Base-by-base conservation (phyloP, 2,329 filamentous ascomycete genomes). In the Thielaviopsis musarum region DNA sequence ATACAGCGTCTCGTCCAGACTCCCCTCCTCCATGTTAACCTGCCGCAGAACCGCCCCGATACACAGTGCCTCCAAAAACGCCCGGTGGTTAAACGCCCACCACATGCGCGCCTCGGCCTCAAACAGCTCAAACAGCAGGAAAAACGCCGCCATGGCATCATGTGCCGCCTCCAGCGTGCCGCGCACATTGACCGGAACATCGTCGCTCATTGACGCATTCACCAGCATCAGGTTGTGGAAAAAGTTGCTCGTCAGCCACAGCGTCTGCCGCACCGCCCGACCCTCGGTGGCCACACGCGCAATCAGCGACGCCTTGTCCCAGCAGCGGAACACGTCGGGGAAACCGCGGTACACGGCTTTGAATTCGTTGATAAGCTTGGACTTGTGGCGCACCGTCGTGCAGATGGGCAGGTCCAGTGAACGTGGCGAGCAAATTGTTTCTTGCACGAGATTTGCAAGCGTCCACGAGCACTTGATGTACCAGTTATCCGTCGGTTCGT, bases 11-110 rank as follows among this genome's bases (percentile, higher is more conserved):
- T 75, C 6, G 65, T 66, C 54, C 78, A 65, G 24, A 72, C 73
- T 75, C 0, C 70, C 71, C 10, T 72, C 71, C 62, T 78, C 75
- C 48, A 71, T 73, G 2, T 69, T 66, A 21, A 75, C 73, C 67
- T 83, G 79, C 49, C 75, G 72, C 60, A 85, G 68, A 24, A 83
- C 76, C 62, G 77, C 78, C 22, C 80, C 80, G 54, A 86, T 87
- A 70, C 81, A 87, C 66, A 84, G 69, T 34, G 84, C 84, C 72
- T 91, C 87, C 57, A 91, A 75, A 66, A 91, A 91, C 0, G 87
- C 87, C 1, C 87, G 75, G 67, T 91, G 87, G 68, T 89, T 87
- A 64, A 90, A 88, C 0, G 88, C 85, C 87, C 87, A 91, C 87
- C 87, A 91, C 0, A 90, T 86, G 15, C 83, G 78, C 1, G 85